These are phyloP conservation scores for Firmiana major DNA, from an alignment of 345 rosid genomes.

Conservation along the genomic window DNA sequence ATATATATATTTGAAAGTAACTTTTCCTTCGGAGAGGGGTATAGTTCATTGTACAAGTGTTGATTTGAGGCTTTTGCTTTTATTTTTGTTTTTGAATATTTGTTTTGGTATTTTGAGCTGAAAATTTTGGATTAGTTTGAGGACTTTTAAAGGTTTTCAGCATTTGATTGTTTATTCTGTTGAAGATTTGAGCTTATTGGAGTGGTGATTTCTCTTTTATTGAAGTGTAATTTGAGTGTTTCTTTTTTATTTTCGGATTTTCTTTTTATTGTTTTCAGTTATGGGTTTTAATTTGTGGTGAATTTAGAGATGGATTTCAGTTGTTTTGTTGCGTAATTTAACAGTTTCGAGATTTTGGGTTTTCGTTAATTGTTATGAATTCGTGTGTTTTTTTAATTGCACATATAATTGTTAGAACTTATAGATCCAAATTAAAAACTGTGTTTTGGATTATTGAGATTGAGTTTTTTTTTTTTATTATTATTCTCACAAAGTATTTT, in stretches of 20 bases:
- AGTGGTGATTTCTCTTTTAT: neutral
- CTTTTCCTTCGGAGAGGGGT: too few species aligned
- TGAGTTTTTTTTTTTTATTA: too few species aligned
- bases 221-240: slow-evolving; percentile 4
- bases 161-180: slow-evolving; percentile 18
- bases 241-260: neutral
- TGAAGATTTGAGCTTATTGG: slow-evolving; percentile 23
- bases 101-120: neutral
- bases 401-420: slow-evolving; percentile 13
- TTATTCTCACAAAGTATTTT: too few species aligned
- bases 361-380: slow-evolving; percentile 10
- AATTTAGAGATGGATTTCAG: too few species aligned
- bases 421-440: slow-evolving; percentile 32
- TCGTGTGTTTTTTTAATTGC: slow-evolving; percentile 22
- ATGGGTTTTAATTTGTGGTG: slow-evolving; percentile 12
- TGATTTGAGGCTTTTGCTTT: too few species aligned
- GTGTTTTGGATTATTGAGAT: slow-evolving; percentile 18
- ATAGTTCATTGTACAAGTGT: too few species aligned
- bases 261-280: slow-evolving; percentile 9
- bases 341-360: slow-evolving; percentile 11
- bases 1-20: too few species aligned
- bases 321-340: neutral
- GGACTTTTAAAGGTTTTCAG: neutral
- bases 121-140: neutral
- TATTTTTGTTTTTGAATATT: too few species aligned